Evolutionary conservation across 2,329 filamentous ascomycete species (phyloP).

Genomic region (Grosmannia huntii): DNA sequence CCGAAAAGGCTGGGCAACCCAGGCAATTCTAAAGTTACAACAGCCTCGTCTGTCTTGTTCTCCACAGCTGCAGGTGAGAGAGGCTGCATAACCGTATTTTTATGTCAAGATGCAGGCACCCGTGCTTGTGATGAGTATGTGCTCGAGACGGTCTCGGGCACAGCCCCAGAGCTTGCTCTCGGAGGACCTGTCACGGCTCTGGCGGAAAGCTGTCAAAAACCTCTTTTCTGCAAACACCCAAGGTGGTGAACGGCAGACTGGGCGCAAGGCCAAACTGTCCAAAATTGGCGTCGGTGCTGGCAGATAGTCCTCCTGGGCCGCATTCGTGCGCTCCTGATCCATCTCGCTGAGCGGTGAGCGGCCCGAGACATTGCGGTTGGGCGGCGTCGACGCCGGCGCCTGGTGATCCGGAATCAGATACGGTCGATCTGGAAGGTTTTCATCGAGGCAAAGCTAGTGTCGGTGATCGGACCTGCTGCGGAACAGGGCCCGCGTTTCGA

Average conservation of each 20-base stretch:
- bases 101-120: conserved; percentile 42
- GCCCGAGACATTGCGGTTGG: conserved; percentile 61
- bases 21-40: no score
- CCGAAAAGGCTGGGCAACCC: no score
- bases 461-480: not conserved
- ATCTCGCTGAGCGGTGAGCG: conserved; percentile 89
- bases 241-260: conserved; percentile 83
- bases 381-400: conserved; percentile 61
- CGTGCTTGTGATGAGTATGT: conserved; percentile 46
- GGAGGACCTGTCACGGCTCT: not conserved
- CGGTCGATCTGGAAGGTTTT: not conserved
- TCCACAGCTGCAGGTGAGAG: no score
- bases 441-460: not conserved
- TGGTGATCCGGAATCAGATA: not conserved
- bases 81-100: no score
- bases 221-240: conserved; percentile 54
- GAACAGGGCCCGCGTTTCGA: not conserved
- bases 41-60: no score
- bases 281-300: conserved; percentile 97
- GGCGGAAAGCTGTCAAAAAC: not conserved
- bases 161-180: conserved; percentile 4
- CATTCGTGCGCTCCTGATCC: conserved; percentile 61
- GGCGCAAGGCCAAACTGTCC: conserved; percentile 91
- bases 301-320: conserved; percentile 77
- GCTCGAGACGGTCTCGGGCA: conserved; percentile 1